A percentile compares a stretch with the other conserved stretches of the same genome.
These are phyloP conservation scores for Exophiala calicioides DNA, from an alignment of 2,329 filamentous ascomycete species.

Conservation along the genomic window DNA sequence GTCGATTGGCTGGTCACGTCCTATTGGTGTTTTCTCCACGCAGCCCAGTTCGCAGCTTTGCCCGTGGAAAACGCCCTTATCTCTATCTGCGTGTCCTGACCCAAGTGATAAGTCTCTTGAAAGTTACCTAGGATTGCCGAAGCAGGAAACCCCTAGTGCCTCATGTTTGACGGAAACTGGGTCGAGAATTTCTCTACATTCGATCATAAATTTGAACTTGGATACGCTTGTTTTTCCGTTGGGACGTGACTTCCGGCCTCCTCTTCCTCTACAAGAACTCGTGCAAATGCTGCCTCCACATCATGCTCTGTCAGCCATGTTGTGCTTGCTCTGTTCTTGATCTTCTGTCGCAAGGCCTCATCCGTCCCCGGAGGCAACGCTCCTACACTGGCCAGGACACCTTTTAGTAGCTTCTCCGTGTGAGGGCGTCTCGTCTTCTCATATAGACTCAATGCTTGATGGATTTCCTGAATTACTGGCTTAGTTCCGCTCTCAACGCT, in stretches of 20 bases:
- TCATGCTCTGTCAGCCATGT: constrained; percentile 53
- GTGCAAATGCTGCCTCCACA: constrained; percentile 43
- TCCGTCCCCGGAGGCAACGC: constrained; percentile 38
- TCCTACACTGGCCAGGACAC: constrained; percentile 38
- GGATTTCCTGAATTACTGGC: constrained; percentile 29
- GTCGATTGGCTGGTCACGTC: no score
- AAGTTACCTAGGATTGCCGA: no score
- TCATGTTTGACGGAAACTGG: no score
- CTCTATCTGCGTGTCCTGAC: no score
- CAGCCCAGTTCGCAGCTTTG: no score
- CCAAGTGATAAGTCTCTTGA: no score
- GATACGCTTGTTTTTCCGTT: background rate
- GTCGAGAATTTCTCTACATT: no score
- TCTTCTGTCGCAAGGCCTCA: constrained; percentile 39
- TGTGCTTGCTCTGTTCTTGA: constrained; percentile 41
- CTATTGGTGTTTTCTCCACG: no score
- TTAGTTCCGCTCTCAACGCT: constrained; percentile 17
- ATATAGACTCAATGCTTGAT: constrained; percentile 42
- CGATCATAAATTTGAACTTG: no score
- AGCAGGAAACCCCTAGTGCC: no score
- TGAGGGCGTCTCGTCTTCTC: constrained; percentile 48
- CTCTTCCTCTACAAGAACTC: no score
- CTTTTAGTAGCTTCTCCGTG: constrained; percentile 40
- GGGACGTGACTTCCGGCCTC: constrained; percentile 8
- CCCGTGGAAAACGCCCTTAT: no score